Percentiles rank a stretch among this genome's conserved stretches.
phyloP scores from a whole-genome alignment of 768 basidiomycete genomes.

The Tylopilus rubrobrunneus region DNA sequence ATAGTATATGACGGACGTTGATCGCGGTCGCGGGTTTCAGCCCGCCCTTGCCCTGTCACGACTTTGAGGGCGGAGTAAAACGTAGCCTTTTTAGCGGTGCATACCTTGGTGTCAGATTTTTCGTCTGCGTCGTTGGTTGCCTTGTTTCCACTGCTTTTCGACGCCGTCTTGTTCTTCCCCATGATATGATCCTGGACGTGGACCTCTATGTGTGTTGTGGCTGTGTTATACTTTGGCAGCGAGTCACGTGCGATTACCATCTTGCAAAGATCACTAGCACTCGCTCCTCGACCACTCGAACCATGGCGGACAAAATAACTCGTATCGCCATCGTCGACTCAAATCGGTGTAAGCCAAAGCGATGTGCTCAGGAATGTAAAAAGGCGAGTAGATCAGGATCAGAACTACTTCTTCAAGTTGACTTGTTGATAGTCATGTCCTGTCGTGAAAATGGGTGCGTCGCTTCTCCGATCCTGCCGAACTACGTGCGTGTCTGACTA shows the following conservation, averaged over 20 bases:
- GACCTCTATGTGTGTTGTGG: background rate
- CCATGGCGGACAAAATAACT: constrained; percentile 93
- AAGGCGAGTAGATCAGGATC: constrained; percentile 50
- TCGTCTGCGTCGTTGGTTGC: constrained; percentile 12
- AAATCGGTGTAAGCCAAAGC: constrained; percentile 94
- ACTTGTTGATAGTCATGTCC: constrained; percentile 69
- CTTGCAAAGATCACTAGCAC: background rate
- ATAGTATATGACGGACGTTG: constrained; percentile 84
- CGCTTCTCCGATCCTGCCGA: constrained; percentile 2
- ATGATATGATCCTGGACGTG: constrained; percentile 10
- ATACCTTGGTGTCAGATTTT: constrained; percentile 24
- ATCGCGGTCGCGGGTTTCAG: constrained; percentile 78
- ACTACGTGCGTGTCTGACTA: background rate
- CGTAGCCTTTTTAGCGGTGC: background rate
- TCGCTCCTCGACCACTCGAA: background rate
- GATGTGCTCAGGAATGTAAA: constrained; percentile 97
- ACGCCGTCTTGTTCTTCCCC: constrained; percentile 29
- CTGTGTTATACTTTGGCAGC: background rate
- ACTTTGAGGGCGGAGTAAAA: background rate
- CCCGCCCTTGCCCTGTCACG: constrained; percentile 46
- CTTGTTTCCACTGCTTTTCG: constrained; percentile 21
- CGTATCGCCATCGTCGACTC: constrained; percentile 94
- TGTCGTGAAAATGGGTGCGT: constrained; percentile 92
- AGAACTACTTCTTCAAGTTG: background rate
- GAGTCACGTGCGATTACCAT: constrained; percentile 8